Evolutionary conservation across 2,329 filamentous ascomycete species (phyloP), one percentile per base, ranked within the genome.

Genomic region (Rutstroemia sp.): DNA sequence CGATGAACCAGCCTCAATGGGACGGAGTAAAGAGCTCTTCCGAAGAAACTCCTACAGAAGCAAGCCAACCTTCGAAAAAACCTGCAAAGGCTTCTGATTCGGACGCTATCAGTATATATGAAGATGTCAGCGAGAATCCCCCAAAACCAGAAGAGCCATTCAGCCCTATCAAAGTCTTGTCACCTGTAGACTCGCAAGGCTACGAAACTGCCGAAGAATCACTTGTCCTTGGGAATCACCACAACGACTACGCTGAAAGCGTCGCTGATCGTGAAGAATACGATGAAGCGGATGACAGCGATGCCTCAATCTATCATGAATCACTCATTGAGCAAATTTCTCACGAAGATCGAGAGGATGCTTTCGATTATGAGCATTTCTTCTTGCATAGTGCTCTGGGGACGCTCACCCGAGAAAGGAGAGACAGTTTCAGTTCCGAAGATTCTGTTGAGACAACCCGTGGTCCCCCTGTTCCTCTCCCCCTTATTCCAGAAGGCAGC

Each of bases 281-380:
- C 21, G 84, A 89, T 12, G 72, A 73, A 36, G 69, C 71, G 45
- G 70, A 72, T 19, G 84, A 89, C 64, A 83, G 84, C 61, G 76
- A 81, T 64, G 78, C 83, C 53, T 81, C 81, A 12, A 74, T 84
- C 6, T 85, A 87, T 64, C 81, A 86, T 64, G 83, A 85, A 63
- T 75, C 78, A 0, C 69, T 78, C 48, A 76, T 81, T 54, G 78
- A 81, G 51, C 78, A 80, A 8, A 73, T 87, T 5, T 89, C 90
- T 0, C 92, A 97, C 66, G 92, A 97, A 73, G 91, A 96, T 70
- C 87, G 92, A 19, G 86, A 92, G 63, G 92, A 97, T 70, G 92
- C 92, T 1, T 97, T 97, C 67, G 92, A 97, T 70, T 97, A 97
- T 61, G 89, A 96, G 70, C 86, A 95, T 68, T 96, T 96, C 73